Base-by-base conservation (phyloP, 169 alveolate species). In the Condylostoma magnum region DNA sequence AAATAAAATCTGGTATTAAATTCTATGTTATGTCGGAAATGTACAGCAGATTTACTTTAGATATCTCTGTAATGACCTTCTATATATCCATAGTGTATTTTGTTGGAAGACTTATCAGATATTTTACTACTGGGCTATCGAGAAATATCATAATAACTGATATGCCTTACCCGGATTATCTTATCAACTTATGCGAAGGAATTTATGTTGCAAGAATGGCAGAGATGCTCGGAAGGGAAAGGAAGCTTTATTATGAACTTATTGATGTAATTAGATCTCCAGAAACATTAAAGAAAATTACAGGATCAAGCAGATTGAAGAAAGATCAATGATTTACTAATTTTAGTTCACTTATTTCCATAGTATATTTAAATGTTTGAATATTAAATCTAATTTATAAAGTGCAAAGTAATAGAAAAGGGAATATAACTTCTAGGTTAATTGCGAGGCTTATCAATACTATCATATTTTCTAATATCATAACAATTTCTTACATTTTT, bases 231-330 rank as follows among this genome's bases (percentile, higher is more conserved):
- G 12, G 6, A 12, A 47, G 63, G 31, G 75, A 66, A 66, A 63
- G 47, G 25, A 38, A 28, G 15, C 48, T 47, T 43, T 66, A 66
- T 31, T 66, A 46, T 31, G 58, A 66, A 25, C 25, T 66, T 1
- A 36, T 66, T 27, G 75, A 66, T 47, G 47, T 66, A 22, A 8
- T 66, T 15, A 43, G 75, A 31, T 46, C 65, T 1, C 58, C 75
- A 22, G 75, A 66, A 30, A 41, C 43, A 22, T 8, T 38, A 6
- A 60, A 60, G 33, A 36, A 15, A n/a, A 33, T 60, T 18, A 60
- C 71, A n/a, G 71, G 71, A 60, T 38, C 46, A 41, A 60, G 71
- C 56, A n/a, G n/a, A n/a, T n/a, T n/a, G n/a, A n/a, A n/a, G n/a
- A n/a, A n/a, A n/a, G n/a, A n/a, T n/a, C n/a, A n/a, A n/a, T n/a